Base-by-base conservation (phyloP, 1,284 basidiomycete genomes). In the Sphaerobolus stellatus region DNA sequence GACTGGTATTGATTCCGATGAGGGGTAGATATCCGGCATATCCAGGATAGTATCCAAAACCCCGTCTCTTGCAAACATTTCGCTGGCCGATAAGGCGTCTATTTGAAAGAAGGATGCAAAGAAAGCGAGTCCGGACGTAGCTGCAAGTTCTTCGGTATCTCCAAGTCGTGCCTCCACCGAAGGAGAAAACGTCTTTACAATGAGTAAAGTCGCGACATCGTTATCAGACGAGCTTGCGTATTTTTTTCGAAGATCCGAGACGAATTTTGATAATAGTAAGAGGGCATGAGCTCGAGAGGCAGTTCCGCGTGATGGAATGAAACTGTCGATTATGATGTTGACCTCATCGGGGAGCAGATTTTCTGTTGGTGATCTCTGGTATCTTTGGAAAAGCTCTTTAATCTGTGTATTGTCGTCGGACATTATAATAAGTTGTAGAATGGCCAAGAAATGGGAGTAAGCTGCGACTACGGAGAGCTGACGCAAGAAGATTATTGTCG, bases 31-130 rank as follows among this genome's bases (percentile, higher is more conserved):
- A 54, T 92, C 89, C 20, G 85, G 73, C 9, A 77, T 75, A 61
- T 89, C 86, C 66, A 81, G 76, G 48, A 88, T 68, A 28, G 79
- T 75, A 41, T 88, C 82, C 22, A 86, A 62, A 16, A 84, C 68
- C 3, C 80, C 83, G 59, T 88, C 85, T 57, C 78, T 74, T 24
- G 71, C 66, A 56, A 92, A 83, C 41, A 91, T 80, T 22, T 75
- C 63, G 11, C 83, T 74, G 13, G 84, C 89, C 3, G 82, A 72
- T 50, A 77, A 70, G 68, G 83, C 80, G 61, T 91, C 88, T 33
- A 92, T 82, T 66, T 91, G 88, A 63, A 92, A 89, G 25, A 93
- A 70, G 0, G 87, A 87, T 13, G 78, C 73, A 44, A 92, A 74
- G 64, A 90, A 84, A 0, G 81, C 79, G 34, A 88, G 70, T 5